Conservation (phyloP, 768 basidiomycete genomes). For the Jaapia argillacea region DNA sequence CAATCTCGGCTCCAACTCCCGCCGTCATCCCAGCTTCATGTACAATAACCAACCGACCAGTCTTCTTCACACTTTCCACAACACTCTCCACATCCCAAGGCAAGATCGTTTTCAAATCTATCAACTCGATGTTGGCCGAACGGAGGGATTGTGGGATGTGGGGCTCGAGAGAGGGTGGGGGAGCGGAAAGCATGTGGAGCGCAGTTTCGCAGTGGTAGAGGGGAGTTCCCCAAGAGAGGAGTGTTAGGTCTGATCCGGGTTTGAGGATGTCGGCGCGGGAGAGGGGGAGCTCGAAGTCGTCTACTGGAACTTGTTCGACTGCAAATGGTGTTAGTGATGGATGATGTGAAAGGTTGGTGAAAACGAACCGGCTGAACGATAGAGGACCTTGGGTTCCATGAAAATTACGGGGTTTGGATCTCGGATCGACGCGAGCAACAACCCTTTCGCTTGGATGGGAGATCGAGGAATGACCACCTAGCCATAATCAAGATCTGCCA, state of each 20-base stretch:
- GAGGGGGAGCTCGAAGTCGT: conserved; percentile 80
- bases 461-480: conserved; percentile 86
- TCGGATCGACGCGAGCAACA: conserved; percentile 77
- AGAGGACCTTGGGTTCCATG: conserved; percentile 92
- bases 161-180: conserved; percentile 49
- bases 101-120: conserved; percentile 82
- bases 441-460: conserved; percentile 91
- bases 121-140: conserved; percentile 71
- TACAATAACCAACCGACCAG: conserved; percentile 79
- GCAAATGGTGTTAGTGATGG: conserved; percentile 3
- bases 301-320: conserved; percentile 90
- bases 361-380: conserved; percentile 68
- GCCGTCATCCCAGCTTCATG: conserved; percentile 87
- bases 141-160: conserved; percentile 60
- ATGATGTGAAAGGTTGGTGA: not conserved
- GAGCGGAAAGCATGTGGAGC: conserved; percentile 58
- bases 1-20: conserved; percentile 86
- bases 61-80: conserved; percentile 73
- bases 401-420: conserved; percentile 93
- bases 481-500: not conserved
- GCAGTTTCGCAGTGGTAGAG: conserved; percentile 86
- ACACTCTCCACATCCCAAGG: conserved; percentile 85
- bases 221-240: conserved; percentile 91
- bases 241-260: conserved; percentile 74
- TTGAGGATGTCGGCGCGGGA: conserved; percentile 70